Conservation (phyloP, 2,329 filamentous ascomycete species). For the Aspergillus sp. region DNA sequence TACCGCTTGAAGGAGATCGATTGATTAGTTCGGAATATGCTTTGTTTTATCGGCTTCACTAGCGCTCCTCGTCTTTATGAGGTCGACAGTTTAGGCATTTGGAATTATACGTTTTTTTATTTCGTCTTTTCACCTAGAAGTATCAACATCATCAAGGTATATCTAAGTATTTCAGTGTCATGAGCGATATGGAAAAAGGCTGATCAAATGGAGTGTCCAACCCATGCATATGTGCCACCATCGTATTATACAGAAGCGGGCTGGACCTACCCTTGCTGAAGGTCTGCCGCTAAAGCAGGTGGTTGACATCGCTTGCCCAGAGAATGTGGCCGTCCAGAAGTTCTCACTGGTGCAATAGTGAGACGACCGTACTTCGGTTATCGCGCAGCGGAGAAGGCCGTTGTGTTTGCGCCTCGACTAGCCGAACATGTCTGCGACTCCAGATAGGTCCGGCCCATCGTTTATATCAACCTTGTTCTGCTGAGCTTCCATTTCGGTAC, state of each 20-base stretch:
- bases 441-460: constrained; percentile 51
- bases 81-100: too few relatives aligned
- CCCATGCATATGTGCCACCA: constrained; percentile 1
- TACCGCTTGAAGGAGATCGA: constrained; percentile 28
- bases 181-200: background rate
- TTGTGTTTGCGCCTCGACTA: constrained; percentile 16
- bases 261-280: constrained; percentile 39
- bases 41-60: constrained; percentile 4
- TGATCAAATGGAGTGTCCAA: background rate
- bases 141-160: background rate
- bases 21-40: constrained; percentile 22
- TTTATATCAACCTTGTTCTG: constrained; percentile 44
- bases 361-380: too few relatives aligned
- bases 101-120: background rate
- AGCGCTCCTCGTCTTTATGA: too few relatives aligned
- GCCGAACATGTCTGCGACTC: constrained; percentile 55
- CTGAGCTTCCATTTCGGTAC: constrained; percentile 43
- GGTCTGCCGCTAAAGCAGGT: constrained; percentile 49
- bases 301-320: too few relatives aligned
- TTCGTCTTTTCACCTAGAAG: background rate
- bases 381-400: too few relatives aligned
- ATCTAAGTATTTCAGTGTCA: constrained; percentile 3
- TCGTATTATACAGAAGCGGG: constrained; percentile 19
- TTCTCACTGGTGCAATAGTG: too few relatives aligned
- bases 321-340: too few relatives aligned